phyloP scores from a whole-genome alignment of 78 protist species.

The Dictyostelium brefeldianum region DNA sequence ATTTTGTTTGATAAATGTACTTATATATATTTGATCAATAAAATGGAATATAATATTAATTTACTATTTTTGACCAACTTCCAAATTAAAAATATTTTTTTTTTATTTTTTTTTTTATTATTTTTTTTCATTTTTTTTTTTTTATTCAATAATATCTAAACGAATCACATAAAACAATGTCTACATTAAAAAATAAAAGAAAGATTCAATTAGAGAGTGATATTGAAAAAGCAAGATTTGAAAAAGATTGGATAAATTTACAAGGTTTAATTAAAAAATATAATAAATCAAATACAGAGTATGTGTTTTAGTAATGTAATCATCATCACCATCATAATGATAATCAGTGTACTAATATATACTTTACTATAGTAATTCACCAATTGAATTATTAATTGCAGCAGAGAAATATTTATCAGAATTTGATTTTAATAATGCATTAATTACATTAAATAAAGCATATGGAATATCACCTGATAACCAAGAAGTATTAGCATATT shows the following conservation, averaged over 20 bases:
- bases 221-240: constrained; percentile 71
- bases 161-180: neutral
- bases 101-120: neutral
- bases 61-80: too few relatives aligned
- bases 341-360: neutral
- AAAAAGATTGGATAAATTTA: constrained; percentile 46
- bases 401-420: constrained; percentile 70
- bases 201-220: constrained; percentile 25
- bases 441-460: constrained; percentile 47
- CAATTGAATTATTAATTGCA: constrained; percentile 42
- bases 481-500: constrained; percentile 59
- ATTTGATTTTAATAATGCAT: constrained; percentile 46
- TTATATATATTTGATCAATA: too few relatives aligned
- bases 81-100: neutral
- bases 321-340: neutral
- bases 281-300: constrained; percentile 5
- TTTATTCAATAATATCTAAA: neutral
- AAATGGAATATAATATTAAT: too few relatives aligned
- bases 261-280: constrained; percentile 12
- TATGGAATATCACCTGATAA: constrained; percentile 18
- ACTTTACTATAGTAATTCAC: neutral
- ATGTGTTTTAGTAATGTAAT: neutral
- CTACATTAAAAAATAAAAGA: constrained; percentile 37
- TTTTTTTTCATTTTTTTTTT: neutral
- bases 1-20: too few relatives aligned